Percentiles rank a stretch among this genome's conserved stretches.
These are phyloP conservation scores for Plasmodium malariae DNA, from an alignment of 169 alveolate genomes.

Conservation along the genomic window DNA sequence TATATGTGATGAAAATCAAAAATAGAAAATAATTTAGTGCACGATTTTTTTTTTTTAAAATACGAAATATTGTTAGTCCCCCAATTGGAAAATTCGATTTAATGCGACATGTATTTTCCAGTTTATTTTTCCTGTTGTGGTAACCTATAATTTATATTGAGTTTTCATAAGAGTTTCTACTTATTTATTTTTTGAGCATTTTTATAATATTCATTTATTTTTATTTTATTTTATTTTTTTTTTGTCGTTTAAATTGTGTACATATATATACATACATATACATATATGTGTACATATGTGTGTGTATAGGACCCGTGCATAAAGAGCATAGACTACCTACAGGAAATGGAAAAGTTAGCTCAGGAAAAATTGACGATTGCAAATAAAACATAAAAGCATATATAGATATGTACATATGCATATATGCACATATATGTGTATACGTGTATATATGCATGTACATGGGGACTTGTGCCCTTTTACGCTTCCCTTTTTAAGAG, in stretches of 20 bases:
- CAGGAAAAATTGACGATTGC: not conserved
- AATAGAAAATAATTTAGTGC: not conserved
- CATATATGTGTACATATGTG: not conserved
- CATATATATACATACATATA: not conserved
- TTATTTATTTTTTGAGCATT: not conserved
- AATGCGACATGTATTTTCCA: slow-evolving; percentile 64
- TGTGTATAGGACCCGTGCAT: slow-evolving; percentile 61
- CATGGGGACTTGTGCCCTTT: not conserved
- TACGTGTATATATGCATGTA: not conserved
- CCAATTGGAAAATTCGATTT: slow-evolving; percentile 77
- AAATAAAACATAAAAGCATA: not conserved
- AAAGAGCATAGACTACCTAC: slow-evolving; percentile 37
- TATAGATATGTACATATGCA: not conserved
- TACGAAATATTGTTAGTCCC: slow-evolving; percentile 23
- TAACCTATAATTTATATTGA: not conserved
- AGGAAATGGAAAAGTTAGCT: slow-evolving; percentile 54
- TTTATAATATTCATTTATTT: not conserved
- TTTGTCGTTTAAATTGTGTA: not conserved
- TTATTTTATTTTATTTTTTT: not conserved
- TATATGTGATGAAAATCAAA: not conserved
- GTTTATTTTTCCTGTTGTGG: slow-evolving; percentile 70
- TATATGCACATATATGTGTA: not conserved
- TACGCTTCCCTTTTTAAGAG: slow-evolving; percentile 45
- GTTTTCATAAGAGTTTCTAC: too few relatives aligned
- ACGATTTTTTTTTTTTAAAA: not conserved